These are phyloP conservation scores for Penicillium sp. DNA, from an alignment of 2,329 filamentous ascomycete species.

Conservation along the genomic window DNA sequence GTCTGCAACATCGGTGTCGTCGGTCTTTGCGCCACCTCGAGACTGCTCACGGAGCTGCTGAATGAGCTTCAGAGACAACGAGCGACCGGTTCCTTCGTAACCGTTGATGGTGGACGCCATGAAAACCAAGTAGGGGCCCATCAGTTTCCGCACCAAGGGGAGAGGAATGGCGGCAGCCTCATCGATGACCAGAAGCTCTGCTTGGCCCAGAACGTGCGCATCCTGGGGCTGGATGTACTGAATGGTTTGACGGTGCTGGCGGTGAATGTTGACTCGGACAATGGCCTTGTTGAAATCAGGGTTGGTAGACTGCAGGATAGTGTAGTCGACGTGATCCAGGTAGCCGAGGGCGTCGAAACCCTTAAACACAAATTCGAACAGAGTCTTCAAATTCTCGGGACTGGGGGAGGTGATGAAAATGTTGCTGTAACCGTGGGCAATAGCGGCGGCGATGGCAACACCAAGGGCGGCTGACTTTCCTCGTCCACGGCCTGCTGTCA, in stretches of 20 bases:
- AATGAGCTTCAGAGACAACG: constrained; percentile 91
- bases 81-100: constrained; percentile 94
- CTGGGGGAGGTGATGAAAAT: constrained; percentile 98
- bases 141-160: constrained; percentile 85
- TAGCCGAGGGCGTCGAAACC: constrained; percentile 94
- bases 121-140: constrained; percentile 96
- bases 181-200: constrained; percentile 92
- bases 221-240: constrained; percentile 98
- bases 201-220: constrained; percentile 89
- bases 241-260: constrained; percentile 93
- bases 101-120: constrained; percentile 99
- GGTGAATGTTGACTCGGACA: constrained; percentile 91
- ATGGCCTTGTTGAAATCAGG: constrained; percentile 99
- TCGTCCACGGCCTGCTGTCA: constrained; percentile 90
- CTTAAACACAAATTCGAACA: constrained; percentile 98
- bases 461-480: constrained; percentile 96
- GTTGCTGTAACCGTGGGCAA: constrained; percentile 97
- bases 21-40: constrained; percentile 57
- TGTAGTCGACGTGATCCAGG: constrained; percentile 93
- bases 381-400: constrained; percentile 95
- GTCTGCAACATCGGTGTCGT: constrained; percentile 69
- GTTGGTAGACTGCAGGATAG: constrained; percentile 96
- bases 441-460: constrained; percentile 87
- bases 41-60: constrained; percentile 96
- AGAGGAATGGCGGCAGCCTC: constrained; percentile 95